phyloP scores from a whole-genome alignment of 495 filamentous ascomycete genomes.

The Annulohypoxylon maeteangense region DNA sequence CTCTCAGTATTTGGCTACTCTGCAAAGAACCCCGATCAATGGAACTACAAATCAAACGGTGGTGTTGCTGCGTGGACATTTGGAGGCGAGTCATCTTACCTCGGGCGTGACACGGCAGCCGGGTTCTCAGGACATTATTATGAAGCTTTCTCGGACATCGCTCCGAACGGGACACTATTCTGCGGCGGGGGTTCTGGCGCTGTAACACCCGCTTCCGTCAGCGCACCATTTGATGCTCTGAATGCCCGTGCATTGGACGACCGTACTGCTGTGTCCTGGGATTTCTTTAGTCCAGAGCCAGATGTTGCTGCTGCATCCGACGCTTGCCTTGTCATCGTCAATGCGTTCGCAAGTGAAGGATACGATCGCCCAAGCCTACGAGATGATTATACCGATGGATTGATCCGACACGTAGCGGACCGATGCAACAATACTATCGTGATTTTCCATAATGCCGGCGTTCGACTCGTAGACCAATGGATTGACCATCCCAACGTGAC shows the following conservation, averaged over 20 bases:
- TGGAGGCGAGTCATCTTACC: conserved; percentile 42
- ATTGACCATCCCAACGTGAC: conserved; percentile 64
- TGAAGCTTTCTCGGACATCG: conserved; percentile 47
- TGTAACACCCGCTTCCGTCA: conserved; percentile 57
- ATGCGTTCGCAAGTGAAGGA: conserved; percentile 61
- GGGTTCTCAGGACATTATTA: conserved; percentile 40
- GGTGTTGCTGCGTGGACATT: conserved; percentile 42
- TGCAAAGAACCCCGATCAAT: conserved; percentile 41
- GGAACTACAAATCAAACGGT: conserved; percentile 54
- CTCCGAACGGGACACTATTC: conserved; percentile 55
- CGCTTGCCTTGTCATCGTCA: conserved; percentile 67
- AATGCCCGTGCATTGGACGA: conserved; percentile 56
- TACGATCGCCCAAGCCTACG: conserved; percentile 46
- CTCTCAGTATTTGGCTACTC: conserved; percentile 52
- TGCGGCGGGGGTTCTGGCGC: conserved; percentile 63
- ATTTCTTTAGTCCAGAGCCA: conserved; percentile 45
- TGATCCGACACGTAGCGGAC: conserved; percentile 60
- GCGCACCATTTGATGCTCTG: conserved; percentile 64
- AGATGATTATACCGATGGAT: conserved; percentile 56
- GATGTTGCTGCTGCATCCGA: conserved; percentile 57
- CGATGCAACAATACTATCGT: conserved; percentile 65
- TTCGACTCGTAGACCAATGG: conserved; percentile 60
- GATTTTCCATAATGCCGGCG: conserved; percentile 62
- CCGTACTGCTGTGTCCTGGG: conserved; percentile 55
- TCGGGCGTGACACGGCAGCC: conserved; percentile 44